Conservation (phyloP, 2,329 filamentous ascomycete species). For the Blastomyces parvus region DNA sequence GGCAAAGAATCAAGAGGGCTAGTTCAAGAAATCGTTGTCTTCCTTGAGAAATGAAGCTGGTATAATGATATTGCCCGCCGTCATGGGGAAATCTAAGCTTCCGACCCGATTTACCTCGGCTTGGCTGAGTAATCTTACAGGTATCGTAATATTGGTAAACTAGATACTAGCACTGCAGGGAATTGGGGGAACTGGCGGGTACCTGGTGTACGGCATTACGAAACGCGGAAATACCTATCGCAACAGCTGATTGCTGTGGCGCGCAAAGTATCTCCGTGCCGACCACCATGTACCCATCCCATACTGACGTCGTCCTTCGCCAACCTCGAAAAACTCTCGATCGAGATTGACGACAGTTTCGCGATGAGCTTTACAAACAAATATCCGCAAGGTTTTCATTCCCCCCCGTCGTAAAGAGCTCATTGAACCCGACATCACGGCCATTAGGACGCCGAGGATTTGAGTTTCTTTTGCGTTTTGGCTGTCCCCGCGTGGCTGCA, state of each 20-base stretch:
- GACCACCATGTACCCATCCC: not conserved
- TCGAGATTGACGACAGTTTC: not conserved
- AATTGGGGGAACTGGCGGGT: not conserved
- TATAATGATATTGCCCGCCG: not conserved
- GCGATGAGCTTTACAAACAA: not conserved
- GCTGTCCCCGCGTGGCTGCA: not conserved
- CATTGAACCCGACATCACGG: too few relatives aligned
- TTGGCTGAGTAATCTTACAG: not conserved
- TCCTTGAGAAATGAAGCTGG: not conserved
- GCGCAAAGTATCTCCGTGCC: not conserved
- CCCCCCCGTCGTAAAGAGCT: not conserved
- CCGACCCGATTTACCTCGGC: slow-evolving; percentile 2
- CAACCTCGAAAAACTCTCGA: not conserved
- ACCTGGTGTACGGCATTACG: not conserved
- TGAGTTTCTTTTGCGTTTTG: not conserved
- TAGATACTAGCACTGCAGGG: not conserved
- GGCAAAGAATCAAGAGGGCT: not conserved
- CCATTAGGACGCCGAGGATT: not conserved
- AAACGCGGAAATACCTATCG: not conserved
- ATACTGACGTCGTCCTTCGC: not conserved
- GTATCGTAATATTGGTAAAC: not conserved
- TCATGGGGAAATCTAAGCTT: not conserved
- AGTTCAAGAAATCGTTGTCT: not conserved
- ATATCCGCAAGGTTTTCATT: not conserved
- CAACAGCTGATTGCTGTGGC: not conserved